These are phyloP conservation scores for Mercurialis annua DNA, from an alignment of 345 rosid species.

Conservation along the genomic window DNA sequence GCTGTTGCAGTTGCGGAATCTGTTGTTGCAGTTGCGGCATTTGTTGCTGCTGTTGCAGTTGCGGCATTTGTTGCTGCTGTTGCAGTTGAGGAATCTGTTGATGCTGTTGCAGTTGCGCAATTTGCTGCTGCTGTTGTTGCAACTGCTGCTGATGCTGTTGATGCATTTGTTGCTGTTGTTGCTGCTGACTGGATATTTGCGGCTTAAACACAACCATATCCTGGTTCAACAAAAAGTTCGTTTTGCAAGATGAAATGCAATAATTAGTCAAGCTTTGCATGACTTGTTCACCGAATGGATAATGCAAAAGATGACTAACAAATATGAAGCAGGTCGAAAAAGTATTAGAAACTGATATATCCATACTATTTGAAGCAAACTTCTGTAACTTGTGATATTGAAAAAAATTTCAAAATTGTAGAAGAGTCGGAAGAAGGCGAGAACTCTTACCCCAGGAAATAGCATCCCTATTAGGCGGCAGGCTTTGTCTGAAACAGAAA, in stretches of 20 bases:
- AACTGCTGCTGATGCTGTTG: conserved; percentile 29
- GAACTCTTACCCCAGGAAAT: conserved; percentile 81
- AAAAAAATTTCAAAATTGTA: background rate
- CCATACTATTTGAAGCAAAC: background rate
- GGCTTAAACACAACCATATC: conserved; percentile 98
- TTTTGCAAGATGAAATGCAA: conserved; percentile 5
- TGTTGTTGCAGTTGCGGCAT: conserved; percentile 7
- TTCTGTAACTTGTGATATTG: background rate
- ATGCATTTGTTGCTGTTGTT: conserved; percentile 29
- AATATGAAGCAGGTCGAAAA: background rate
- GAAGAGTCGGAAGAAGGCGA: background rate
- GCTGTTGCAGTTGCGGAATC: conserved; percentile 12
- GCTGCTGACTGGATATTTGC: conserved; percentile 71
- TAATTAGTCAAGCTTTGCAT: background rate
- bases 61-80: conserved; percentile 18
- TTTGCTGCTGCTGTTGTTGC: conserved; percentile 35
- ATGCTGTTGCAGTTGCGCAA: conserved; percentile 35
- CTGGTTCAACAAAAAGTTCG: conserved; percentile 31
- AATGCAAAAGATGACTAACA: background rate
- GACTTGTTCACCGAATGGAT: background rate
- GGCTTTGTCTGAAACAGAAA: conserved; percentile 93
- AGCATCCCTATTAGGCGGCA: conserved; percentile 97
- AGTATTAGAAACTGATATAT: background rate
- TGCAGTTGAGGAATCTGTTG: conserved; percentile 18
- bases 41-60: conserved; percentile 31